These are phyloP conservation scores for Solanum aculeatissimum DNA, from an alignment of 305 asterid genomes.

Conservation along the genomic window DNA sequence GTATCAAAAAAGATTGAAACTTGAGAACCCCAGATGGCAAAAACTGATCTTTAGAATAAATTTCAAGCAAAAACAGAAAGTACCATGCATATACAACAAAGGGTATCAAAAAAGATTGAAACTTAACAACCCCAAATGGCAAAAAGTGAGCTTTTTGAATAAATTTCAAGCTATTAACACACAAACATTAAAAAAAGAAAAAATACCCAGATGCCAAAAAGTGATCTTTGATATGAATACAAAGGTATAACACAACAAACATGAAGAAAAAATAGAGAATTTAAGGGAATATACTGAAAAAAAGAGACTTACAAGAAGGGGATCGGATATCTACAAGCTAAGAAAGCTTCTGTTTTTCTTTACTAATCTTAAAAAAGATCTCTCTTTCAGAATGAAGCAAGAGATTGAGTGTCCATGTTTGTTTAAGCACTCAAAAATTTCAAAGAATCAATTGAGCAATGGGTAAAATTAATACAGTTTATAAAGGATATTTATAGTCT, in stretches of 20 bases:
- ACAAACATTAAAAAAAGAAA: conserved; percentile 1
- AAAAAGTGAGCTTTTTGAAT: not conserved
- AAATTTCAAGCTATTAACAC: not conserved
- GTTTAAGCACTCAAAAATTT: not conserved
- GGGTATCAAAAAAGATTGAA: not conserved
- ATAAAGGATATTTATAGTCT: not conserved
- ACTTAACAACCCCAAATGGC: not conserved
- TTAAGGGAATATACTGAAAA: conserved; percentile 24
- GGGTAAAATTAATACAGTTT: not conserved
- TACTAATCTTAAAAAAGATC: conserved; percentile 8
- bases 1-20: not conserved
- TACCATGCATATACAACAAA: not conserved
- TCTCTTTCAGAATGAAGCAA: conserved; percentile 34
- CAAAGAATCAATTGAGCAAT: not conserved
- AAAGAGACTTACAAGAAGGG: conserved; percentile 82
- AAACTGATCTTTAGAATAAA: not conserved
- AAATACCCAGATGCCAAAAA: conserved; percentile 11
- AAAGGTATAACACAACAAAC: not conserved
- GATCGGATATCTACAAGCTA: conserved; percentile 82
- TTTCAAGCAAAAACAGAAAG: not conserved
- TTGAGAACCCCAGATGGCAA: not conserved
- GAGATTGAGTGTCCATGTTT: conserved; percentile 12
- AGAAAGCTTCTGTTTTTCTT: conserved; percentile 20
- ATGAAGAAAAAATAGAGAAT: conserved; percentile 16
- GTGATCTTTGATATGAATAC: conserved; percentile 12